These are phyloP conservation scores for Epichloe hybrida DNA, from an alignment of 2,329 filamentous ascomycete genomes.

Conservation along the genomic window DNA sequence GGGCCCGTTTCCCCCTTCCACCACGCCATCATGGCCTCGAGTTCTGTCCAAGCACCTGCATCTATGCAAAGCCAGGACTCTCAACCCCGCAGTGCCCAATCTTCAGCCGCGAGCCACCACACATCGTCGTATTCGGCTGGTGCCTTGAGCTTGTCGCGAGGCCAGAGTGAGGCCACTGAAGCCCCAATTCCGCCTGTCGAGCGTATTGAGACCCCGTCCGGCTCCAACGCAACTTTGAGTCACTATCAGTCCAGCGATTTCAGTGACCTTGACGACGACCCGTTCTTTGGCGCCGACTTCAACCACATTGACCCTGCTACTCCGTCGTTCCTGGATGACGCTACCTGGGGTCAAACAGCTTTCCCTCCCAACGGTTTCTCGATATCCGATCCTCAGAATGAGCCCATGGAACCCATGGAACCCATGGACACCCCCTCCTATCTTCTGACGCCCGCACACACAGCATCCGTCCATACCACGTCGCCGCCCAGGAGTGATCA, in stretches of 20 bases:
- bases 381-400: constrained; percentile 3
- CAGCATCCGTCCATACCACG: constrained; percentile 32
- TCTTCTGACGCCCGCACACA: constrained; percentile 39
- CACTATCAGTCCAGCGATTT: constrained; percentile 37
- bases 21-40: constrained; percentile 28
- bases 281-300: constrained; percentile 38
- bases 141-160: constrained; percentile 29
- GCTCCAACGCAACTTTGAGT: constrained; percentile 32
- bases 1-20: neutral
- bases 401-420: neutral
- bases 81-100: constrained; percentile 19
- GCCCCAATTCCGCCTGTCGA: constrained; percentile 17
- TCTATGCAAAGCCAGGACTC: constrained; percentile 25
- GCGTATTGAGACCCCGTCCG: constrained; percentile 32
- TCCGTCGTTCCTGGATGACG: constrained; percentile 32
- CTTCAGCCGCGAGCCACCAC: constrained; percentile 12
- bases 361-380: constrained; percentile 5
- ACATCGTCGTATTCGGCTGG: constrained; percentile 20
- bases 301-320: constrained; percentile 25
- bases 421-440: constrained; percentile 17
- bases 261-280: constrained; percentile 33
- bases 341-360: constrained; percentile 11
- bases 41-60: constrained; percentile 27
- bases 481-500: constrained; percentile 28
- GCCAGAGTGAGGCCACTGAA: constrained; percentile 17